phyloP scores from a whole-genome alignment of 768 basidiomycete species.

The Termitomyces sp. region DNA sequence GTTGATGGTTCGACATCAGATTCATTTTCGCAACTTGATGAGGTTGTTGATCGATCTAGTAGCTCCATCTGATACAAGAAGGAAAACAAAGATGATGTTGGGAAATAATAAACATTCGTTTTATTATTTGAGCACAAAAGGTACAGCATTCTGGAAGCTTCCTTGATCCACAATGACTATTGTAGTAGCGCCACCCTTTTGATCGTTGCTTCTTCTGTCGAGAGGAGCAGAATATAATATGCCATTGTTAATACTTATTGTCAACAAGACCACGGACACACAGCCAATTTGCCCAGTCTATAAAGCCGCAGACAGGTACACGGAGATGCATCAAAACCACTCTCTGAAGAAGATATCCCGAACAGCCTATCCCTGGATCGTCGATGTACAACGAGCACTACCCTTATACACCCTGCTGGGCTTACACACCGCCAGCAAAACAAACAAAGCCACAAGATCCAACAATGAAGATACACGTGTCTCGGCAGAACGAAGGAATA shows the following conservation, averaged over 20 bases:
- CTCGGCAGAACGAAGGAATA: background rate
- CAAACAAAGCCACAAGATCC: background rate
- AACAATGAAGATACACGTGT: background rate
- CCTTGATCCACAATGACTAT: background rate
- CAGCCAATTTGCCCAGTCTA: background rate
- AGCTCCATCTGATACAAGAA: background rate
- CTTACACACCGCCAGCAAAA: background rate
- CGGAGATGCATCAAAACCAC: background rate
- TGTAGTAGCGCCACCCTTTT: background rate
- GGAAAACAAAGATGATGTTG: background rate
- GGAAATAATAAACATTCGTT: background rate
- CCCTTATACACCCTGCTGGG: background rate
- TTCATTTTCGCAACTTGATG: background rate
- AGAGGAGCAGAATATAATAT: background rate
- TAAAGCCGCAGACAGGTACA: background rate
- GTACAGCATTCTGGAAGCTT: background rate
- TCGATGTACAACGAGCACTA: slow-evolving; percentile 3
- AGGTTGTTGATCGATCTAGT: background rate
- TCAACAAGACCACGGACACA: background rate
- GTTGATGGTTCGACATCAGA: background rate
- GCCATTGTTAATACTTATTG: background rate
- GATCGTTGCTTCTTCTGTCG: background rate
- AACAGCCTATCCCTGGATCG: background rate
- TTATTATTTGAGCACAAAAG: background rate
- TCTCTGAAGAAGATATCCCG: background rate